Base-by-base conservation (phyloP, 371 early-diverging fungal genomes). In the Apophysomyces trapeziformis region DNA sequence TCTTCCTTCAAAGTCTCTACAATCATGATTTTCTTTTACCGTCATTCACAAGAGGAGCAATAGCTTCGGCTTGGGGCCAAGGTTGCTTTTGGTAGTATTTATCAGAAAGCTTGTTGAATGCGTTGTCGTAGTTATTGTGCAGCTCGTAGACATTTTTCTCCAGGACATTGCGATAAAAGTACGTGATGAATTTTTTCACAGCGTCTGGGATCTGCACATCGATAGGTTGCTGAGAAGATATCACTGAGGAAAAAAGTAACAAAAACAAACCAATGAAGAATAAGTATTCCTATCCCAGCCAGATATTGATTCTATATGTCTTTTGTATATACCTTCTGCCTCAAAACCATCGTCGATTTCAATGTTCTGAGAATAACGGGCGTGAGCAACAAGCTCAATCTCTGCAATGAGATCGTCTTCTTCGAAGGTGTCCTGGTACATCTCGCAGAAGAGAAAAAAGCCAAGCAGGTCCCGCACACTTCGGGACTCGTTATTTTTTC, bases 41-140 rank as follows among this genome's bases (percentile, higher is more conserved):
- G 77, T 94, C 94, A 62, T 90, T 89, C 12, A 94, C 91, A 59
- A 93, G 77, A 41, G 89, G 85, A 9, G 90, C 87, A 63, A 95
- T 87, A 60, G 85, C 85, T 66, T 91, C 92, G 32, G 94, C 89
- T 63, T 92, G 92, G 16, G 96, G 96, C 96, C 96, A 96, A 35
- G 92, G 71, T 64, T 83, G 71, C 84, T 96, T 95, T 43, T 85
- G 77, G 74, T 90, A 96, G 83, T 86, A 95, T 83, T 91, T 90
- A 65, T 95, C 96, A n/a, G 95, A 94, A 57, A 95, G 80, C 69
- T 90, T 89, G 82, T 91, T 92, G 86, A 95, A 96, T 50, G 92
- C 85, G 69, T 83, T 87, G 69, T 95, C 96, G 70, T 95, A 96
- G 70, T 92, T 87, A 65, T 85, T 81, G 70, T 91, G 87, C 60